phyloP scores from a whole-genome alignment of 352 stramenopile species.

The Phytophthora pinifolia region DNA sequence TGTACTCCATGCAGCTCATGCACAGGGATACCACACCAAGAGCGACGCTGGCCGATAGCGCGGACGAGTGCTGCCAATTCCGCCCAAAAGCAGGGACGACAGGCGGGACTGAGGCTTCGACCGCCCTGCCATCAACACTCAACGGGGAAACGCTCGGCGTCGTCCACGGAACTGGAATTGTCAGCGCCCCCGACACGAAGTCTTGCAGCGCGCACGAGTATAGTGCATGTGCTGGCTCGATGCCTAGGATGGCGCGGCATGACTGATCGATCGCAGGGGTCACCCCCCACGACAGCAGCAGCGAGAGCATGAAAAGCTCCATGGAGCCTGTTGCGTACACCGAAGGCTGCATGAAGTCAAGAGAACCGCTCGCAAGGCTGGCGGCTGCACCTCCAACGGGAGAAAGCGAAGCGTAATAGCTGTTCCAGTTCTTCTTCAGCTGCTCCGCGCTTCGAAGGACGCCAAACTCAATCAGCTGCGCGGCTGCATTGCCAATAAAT shows the following conservation, averaged over 20 bases:
- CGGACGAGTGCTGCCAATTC: conserved; percentile 79
- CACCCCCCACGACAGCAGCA: conserved; percentile 75
- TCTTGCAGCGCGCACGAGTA: conserved; percentile 76
- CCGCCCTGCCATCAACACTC: background rate
- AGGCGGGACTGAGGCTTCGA: background rate
- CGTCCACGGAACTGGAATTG: conserved; percentile 71
- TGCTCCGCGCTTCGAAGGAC: conserved; percentile 66
- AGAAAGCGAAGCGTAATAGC: conserved; percentile 50
- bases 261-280: conserved; percentile 67
- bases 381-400: background rate
- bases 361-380: background rate
- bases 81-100: conserved; percentile 38
- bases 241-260: conserved; percentile 54
- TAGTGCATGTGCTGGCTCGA: conserved; percentile 46
- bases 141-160: conserved; percentile 7
- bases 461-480: conserved; percentile 68
- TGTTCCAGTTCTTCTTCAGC: conserved; percentile 71
- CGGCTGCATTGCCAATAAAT: conserved; percentile 46
- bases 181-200: conserved; percentile 52
- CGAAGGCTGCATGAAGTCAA: conserved; percentile 21
- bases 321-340: conserved; percentile 71
- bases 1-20: conserved; percentile 86
- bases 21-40: conserved; percentile 74
- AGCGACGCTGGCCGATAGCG: conserved; percentile 62
- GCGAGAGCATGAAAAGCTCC: conserved; percentile 68